phyloP scores from a whole-genome alignment of 1,284 basidiomycete genomes.

The Puccinia coronata region DNA sequence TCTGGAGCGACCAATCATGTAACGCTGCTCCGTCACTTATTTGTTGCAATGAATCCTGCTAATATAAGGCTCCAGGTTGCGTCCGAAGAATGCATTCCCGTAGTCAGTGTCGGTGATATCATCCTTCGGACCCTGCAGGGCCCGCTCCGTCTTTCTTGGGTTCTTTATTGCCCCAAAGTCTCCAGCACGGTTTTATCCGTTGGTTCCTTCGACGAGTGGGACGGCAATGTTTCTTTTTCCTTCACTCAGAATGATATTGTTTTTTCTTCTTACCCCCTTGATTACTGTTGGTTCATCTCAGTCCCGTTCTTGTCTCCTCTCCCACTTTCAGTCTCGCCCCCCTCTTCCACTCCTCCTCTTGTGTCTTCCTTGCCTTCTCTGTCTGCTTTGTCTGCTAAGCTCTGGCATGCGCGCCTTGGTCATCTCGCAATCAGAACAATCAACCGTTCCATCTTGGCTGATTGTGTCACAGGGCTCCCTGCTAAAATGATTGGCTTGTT shows the following conservation, averaged over 20 bases:
- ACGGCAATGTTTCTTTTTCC: background rate
- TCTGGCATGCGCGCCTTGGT: background rate
- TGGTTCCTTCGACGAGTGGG: background rate
- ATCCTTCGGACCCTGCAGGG: background rate
- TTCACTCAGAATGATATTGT: background rate
- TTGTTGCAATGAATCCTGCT: background rate
- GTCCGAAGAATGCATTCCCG: background rate
- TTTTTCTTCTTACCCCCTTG: background rate
- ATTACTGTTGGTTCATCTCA: background rate
- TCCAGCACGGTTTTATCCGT: background rate
- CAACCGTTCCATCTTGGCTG: background rate
- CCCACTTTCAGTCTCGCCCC: background rate
- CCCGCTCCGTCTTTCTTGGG: background rate
- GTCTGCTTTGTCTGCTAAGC: background rate
- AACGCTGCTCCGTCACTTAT: background rate
- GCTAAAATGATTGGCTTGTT: background rate
- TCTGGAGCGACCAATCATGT: conserved; percentile 15
- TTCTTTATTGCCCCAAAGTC: background rate
- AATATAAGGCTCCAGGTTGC: background rate
- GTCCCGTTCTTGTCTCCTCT: background rate
- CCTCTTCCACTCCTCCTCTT: background rate
- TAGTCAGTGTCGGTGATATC: background rate
- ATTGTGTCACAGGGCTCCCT: background rate
- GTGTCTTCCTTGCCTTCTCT: background rate
- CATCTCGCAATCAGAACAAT: background rate